These are phyloP conservation scores for Cyclotella sp. DNA, from an alignment of 108 stramenopile species.

Conservation along the genomic window DNA sequence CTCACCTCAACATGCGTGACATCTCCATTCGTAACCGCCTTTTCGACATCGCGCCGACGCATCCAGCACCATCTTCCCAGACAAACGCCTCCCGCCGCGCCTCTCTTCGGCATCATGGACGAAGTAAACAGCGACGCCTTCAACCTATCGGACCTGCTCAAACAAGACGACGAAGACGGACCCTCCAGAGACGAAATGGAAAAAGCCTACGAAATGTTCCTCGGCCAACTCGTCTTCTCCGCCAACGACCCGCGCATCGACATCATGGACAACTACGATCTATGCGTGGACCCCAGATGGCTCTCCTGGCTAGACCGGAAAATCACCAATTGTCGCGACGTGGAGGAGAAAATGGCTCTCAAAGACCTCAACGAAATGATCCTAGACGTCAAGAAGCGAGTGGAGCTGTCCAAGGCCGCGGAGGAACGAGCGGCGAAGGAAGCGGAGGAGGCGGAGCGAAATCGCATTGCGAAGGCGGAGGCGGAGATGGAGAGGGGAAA, in stretches of 20 bases:
- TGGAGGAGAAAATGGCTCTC: slow-evolving; percentile 81
- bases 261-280: slow-evolving; percentile 84
- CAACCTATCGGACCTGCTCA: slow-evolving; percentile 59
- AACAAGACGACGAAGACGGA: slow-evolving; percentile 43
- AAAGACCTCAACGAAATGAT: slow-evolving; percentile 80
- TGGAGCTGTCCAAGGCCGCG: slow-evolving; percentile 64
- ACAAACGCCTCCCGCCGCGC: background rate
- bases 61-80: background rate
- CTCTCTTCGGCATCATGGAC: slow-evolving; percentile 75
- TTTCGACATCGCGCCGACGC: background rate
- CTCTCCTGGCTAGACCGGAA: slow-evolving; percentile 74
- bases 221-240: slow-evolving; percentile 90
- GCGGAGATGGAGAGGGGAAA: slow-evolving; percentile 71
- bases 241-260: slow-evolving; percentile 88
- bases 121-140: slow-evolving; percentile 83
- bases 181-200: slow-evolving; percentile 54
- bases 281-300: slow-evolving; percentile 66
- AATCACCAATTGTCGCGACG: slow-evolving; percentile 65
- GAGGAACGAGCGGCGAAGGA: slow-evolving; percentile 73
- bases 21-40: slow-evolving; percentile 13
- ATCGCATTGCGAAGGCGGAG: slow-evolving; percentile 65
- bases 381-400: slow-evolving; percentile 67
- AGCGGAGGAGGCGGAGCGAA: slow-evolving; percentile 67
- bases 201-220: slow-evolving; percentile 85
- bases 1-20: slow-evolving; percentile 9